Conservation (phyloP, 2,329 filamentous ascomycete species). For the Helminthosporium solani region DNA sequence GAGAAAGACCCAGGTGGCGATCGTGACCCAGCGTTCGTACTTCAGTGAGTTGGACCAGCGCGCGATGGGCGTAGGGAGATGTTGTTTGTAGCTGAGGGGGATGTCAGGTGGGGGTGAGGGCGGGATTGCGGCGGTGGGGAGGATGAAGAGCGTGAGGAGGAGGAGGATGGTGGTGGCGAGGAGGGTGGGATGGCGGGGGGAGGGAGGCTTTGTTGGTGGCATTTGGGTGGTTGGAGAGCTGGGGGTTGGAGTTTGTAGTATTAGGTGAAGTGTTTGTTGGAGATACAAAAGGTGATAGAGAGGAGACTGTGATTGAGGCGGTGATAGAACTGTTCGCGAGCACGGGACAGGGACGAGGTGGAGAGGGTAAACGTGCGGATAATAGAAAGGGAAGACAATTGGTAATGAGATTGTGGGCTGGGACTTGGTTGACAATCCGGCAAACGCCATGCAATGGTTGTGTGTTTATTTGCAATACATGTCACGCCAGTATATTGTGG, state of each 20-base stretch:
- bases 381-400: not conserved
- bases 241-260: too few relatives aligned
- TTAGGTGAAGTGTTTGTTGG: too few relatives aligned
- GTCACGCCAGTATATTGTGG: too few relatives aligned
- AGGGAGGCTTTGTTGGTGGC: too few relatives aligned
- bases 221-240: too few relatives aligned
- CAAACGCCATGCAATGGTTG: not conserved
- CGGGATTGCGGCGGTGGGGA: not conserved
- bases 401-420: too few relatives aligned
- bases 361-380: not conserved
- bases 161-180: not conserved
- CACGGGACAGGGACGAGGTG: not conserved
- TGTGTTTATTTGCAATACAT: not conserved
- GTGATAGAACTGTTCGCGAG: too few relatives aligned
- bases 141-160: not conserved
- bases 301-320: too few relatives aligned
- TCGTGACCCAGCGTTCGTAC: not conserved
- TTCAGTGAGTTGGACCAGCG: not conserved
- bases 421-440: not conserved
- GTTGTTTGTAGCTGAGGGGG: not conserved
- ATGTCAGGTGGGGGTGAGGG: not conserved
- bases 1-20: not conserved
- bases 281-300: too few relatives aligned
- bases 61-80: not conserved
- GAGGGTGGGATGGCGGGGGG: not conserved